Conservation (phyloP, 495 filamentous ascomycete species). For the Neurospora sp. region DNA sequence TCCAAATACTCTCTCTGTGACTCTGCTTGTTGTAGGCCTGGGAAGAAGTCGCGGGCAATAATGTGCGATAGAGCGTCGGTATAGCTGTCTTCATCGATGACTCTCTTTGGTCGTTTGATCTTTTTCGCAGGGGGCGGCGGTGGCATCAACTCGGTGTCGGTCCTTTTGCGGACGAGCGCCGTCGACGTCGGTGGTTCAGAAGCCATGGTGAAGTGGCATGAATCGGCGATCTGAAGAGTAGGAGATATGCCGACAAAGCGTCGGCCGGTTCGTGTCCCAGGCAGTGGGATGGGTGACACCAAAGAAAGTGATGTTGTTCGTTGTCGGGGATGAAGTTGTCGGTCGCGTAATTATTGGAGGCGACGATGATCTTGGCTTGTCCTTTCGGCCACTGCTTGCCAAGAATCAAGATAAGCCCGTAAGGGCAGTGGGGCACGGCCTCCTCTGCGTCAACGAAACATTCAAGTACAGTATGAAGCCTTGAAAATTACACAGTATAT, state of each 20-base stretch:
- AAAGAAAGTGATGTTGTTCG: background rate
- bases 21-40: conserved; percentile 75
- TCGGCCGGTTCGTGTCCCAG: background rate
- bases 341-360: background rate
- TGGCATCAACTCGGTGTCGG: conserved; percentile 72
- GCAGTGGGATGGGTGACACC: background rate
- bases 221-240: background rate
- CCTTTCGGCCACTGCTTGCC: background rate
- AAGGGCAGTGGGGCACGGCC: background rate
- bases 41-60: conserved; percentile 95
- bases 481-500: background rate
- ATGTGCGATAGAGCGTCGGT: conserved; percentile 85
- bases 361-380: background rate
- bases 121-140: conserved; percentile 81
- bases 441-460: background rate
- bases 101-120: conserved; percentile 82
- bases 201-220: conserved; percentile 20
- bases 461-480: background rate
- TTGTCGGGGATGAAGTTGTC: background rate
- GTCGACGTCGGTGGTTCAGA: conserved; percentile 12
- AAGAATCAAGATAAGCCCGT: background rate
- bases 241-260: background rate
- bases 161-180: conserved; percentile 54
- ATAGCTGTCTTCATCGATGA: conserved; percentile 92
- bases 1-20: conserved; percentile 87